phyloP scores from a whole-genome alignment of 1,139 yeast genomes.

The Kazachstania sp. region DNA sequence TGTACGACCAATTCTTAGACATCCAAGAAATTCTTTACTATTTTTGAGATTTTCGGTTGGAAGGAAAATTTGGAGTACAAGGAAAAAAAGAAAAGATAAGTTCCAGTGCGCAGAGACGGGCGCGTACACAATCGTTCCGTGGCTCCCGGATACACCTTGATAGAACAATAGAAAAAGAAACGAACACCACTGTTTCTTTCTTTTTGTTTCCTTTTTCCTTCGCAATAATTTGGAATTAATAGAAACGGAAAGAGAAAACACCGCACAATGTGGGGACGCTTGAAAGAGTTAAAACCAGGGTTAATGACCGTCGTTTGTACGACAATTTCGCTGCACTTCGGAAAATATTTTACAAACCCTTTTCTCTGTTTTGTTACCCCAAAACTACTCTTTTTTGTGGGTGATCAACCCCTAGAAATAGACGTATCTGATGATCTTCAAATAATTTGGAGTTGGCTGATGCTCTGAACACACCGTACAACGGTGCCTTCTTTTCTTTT shows the following conservation, averaged over 20 bases:
- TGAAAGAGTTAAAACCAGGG: no score
- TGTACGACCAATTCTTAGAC: not conserved
- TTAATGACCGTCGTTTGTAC: not conserved
- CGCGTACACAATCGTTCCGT: not conserved
- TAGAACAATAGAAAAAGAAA: not conserved
- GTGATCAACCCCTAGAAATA: no score
- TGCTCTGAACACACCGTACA: no score
- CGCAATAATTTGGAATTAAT: no score
- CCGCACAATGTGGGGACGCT: not conserved
- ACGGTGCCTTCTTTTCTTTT: not conserved
- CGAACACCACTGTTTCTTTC: not conserved
- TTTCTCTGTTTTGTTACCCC: no score
- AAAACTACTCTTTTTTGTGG: not conserved
- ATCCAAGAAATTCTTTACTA: not conserved
- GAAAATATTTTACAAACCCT: no score
- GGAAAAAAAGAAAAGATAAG: not conserved
- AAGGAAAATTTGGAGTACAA: not conserved
- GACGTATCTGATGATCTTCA: no score
- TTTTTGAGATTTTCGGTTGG: not conserved
- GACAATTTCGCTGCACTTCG: no score
- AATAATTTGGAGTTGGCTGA: no score
- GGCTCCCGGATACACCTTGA: no score
- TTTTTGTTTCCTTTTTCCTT: no score
- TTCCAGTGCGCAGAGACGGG: not conserved
- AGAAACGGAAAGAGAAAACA: not conserved